Conservation (phyloP, 768 basidiomycete species). For the Lactarius hatsudake region DNA sequence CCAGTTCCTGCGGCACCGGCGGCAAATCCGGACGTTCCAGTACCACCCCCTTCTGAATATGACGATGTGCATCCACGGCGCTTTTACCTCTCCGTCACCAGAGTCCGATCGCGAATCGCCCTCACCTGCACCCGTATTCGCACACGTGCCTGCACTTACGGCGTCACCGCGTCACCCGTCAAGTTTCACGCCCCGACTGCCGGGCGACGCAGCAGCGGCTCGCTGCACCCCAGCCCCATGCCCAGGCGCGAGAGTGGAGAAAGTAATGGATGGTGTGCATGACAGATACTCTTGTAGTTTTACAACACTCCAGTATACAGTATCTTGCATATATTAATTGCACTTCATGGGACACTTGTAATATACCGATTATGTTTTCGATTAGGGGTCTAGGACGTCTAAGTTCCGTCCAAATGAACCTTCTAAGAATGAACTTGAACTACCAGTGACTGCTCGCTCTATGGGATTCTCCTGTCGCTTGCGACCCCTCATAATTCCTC, state of each 20-base stretch:
- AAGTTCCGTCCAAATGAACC: too few relatives aligned
- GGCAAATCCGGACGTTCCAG: constrained; percentile 25
- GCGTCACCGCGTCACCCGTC: too few relatives aligned
- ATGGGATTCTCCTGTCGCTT: too few relatives aligned
- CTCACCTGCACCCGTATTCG: neutral
- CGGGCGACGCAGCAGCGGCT: too few relatives aligned
- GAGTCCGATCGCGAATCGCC: constrained; percentile 28
- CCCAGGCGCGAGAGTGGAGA: neutral
- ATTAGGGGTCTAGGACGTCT: too few relatives aligned
- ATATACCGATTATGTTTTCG: neutral
- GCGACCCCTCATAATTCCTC: too few relatives aligned
- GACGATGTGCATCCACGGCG: constrained; percentile 44
- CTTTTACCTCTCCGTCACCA: constrained; percentile 28
- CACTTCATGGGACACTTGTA: neutral
- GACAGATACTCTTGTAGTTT: neutral
- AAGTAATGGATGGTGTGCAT: neutral
- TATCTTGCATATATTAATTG: neutral
- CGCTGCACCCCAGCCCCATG: too few relatives aligned
- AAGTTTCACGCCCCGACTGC: too few relatives aligned
- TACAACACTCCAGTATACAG: neutral
- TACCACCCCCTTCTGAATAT: constrained; percentile 55
- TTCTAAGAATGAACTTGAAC: too few relatives aligned
- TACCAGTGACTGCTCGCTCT: too few relatives aligned
- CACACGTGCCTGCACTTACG: too few relatives aligned
- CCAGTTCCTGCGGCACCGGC: constrained; percentile 26